Evolutionary conservation across 2,329 filamentous ascomycete species (phyloP), one percentile per base, ranked within the genome.

Genomic region (Claviceps sp.): DNA sequence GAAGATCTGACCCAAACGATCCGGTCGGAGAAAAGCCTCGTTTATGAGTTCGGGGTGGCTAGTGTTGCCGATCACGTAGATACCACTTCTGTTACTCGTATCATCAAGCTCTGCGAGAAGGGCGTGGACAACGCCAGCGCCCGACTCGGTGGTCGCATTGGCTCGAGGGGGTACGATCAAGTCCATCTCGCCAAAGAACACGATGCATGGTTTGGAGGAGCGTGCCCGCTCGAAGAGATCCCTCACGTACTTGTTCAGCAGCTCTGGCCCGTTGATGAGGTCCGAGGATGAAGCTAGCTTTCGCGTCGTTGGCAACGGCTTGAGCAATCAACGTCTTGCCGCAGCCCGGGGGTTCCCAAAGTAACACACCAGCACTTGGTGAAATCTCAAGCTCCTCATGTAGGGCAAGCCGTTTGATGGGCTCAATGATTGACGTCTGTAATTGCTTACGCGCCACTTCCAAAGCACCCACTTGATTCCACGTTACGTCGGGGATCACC

Each of bases 151-250:
- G 2, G 87, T 78, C 1, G 77, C 76, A 52, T 85, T 85, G 62
- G 91, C 89, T 51, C 93, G 82, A 50, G 83, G 83, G 0, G 91
- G 90, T 0, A 93, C 90, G 2, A 98, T 74, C 1, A 93, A 91
- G 68, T 98, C 93, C 50, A 98, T 78, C 70, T 98, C 93, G 65
- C 98, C 93, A 64, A 98, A 97, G 77, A 98, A 97, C 54, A 98
- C 84, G 52, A 98, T 89, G 64, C 91, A 97, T 1, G 93, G 93
- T 0, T 89, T 79, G 7, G 86, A 93, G 1, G 86, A 86, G 50
- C 90, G 81, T 0, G 93, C 93, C 16, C 91, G 84, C 57, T 84
- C 81, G 68, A 98, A 98, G 0, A 97, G 85, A 65, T 95, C 89
- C 24, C 93, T 83, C 1, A 98, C 86, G 65, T 91, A 98, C 69